Base-by-base conservation (phyloP, 1,139 yeast genomes). In the Blastobotrys persicus region DNA sequence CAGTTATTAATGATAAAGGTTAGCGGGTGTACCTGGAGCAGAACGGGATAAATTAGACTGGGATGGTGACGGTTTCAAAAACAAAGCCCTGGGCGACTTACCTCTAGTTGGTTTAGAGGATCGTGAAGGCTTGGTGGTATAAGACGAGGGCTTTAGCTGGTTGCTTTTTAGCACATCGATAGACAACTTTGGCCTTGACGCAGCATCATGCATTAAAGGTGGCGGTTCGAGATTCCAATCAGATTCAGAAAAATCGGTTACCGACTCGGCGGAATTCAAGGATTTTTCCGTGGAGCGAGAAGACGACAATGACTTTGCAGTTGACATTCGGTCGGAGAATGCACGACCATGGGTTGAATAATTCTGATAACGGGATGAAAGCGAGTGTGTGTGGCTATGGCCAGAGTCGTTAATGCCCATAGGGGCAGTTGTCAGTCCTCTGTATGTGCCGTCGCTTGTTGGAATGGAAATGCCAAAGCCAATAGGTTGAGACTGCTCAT, bases 21-120 rank as follows among this genome's bases (percentile, higher is more conserved):
- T 31, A 31, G 45, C 44, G 2, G 49, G 49, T 3, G 49, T 46
- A 3, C 32, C 46, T 16, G 49, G 49, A 13, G 49, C 49, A 7
- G 48, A 39, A 32, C 33, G 37, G 3, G 48, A 39, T 5, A 45
- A 14, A 4, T 31, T 19, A 6, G 12, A 13, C 2, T 39, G 44
- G 12, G 42, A 26, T 1, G 48, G 23, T 5, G 41, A 9, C 9
- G 49, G 49, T 14, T 20, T 35, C 18, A 47, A 38, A 20, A 47
- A 47, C 40, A 47, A 32, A 16, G 46, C 49, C 19, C 49, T 33
- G 4, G 48, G 48, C 6, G 37, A 13, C 6, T 32, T 32, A 5
- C 17, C 37, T n/a, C 7, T 32, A n/a, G 11, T 6, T 32, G 5
- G 37, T 14, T 17, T 20, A 23, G 3, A 9, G 7, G 43, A 40